Base-by-base conservation (phyloP, 805 yeast species). In the Ogataea kodamae region DNA sequence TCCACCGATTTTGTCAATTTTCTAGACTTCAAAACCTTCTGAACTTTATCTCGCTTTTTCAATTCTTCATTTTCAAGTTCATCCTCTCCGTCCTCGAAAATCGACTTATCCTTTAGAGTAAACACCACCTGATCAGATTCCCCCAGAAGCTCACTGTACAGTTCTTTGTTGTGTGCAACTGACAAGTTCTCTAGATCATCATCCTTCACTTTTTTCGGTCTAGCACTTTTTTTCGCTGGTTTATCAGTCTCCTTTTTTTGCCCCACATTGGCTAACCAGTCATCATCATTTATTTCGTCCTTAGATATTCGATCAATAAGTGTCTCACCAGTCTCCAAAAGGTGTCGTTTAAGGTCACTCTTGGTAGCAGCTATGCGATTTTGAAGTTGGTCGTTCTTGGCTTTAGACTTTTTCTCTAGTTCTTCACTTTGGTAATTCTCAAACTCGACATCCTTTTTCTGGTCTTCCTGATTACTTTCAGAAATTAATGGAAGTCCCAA, bases 91-190 rank as follows among this genome's bases (percentile, higher is more conserved):
- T 50, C 65, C 22, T 52, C 66, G 10, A 65, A 43, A 10, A 72
- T 40, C 14, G 57, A 55, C n/a, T 53, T 45, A 43, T 78, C 85
- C 29, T 74, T 68, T 30, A 82, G 59, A 0, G 88, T 81, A 32
- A 83, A 58, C 3, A 81, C 62, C 1, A 65, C 72, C 5, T 66
- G 63, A 13, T 30, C 29, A n/a, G 62, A n/a, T 18, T 39, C 38
- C n/a, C 58, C 44, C 3, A 40, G 15, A 1, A 68, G 44, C 9
- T 52, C 48, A 3, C 49, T 44, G 8, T 78, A 48, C n/a, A 68
- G 69, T n/a, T 50, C 49, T 8, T 61, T 22, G 20, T 57, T 54
- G 50, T 78, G 83, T 0, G 67, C 72, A 3, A 78, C 62, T 23
- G 60, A 62, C 10, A 71, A 25, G 18, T 57, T 67, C 9, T 57